Conservation (phyloP, 495 filamentous ascomycete genomes). For the Thozetella sp. region DNA sequence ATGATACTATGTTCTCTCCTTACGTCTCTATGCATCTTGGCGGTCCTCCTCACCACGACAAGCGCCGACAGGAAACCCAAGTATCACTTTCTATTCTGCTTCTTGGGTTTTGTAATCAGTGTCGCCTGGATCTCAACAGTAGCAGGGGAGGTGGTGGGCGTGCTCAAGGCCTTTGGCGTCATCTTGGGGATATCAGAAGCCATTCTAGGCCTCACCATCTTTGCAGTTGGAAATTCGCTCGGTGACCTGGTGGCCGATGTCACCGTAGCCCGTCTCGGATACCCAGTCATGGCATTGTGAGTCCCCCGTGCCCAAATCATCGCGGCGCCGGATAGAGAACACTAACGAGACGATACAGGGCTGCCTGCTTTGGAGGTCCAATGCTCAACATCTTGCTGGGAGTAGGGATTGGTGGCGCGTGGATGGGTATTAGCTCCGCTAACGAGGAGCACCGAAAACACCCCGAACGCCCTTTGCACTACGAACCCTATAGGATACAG, state of each 20-base stretch:
- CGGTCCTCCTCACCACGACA: constrained; percentile 64
- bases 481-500: constrained; percentile 75
- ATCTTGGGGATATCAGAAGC: constrained; percentile 94
- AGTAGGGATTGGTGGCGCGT: constrained; percentile 84
- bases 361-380: constrained; percentile 94
- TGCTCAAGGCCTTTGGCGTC: constrained; percentile 91
- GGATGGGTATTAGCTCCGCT: constrained; percentile 71
- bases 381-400: constrained; percentile 98
- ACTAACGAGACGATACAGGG: constrained; percentile 30
- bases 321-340: too few relatives aligned
- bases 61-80: constrained; percentile 56
- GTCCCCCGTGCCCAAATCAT: constrained; percentile 13
- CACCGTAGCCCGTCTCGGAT: constrained; percentile 89
- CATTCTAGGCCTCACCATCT: constrained; percentile 92
- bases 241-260: constrained; percentile 95
- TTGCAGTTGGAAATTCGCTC: constrained; percentile 94
- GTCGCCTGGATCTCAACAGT: constrained; percentile 97
- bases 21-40: constrained; percentile 66
- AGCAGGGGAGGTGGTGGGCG: constrained; percentile 92
- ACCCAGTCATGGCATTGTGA: constrained; percentile 92
- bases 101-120: constrained; percentile 87
- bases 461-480: constrained; percentile 50
- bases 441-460: constrained; percentile 57
- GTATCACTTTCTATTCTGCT: constrained; percentile 77
- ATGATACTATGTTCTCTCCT: constrained; percentile 71